Evolutionary conservation across 2,329 filamentous ascomycete genomes (phyloP), one percentile per base, ranked within the genome.

Genomic region (Coniochaeta sp.): DNA sequence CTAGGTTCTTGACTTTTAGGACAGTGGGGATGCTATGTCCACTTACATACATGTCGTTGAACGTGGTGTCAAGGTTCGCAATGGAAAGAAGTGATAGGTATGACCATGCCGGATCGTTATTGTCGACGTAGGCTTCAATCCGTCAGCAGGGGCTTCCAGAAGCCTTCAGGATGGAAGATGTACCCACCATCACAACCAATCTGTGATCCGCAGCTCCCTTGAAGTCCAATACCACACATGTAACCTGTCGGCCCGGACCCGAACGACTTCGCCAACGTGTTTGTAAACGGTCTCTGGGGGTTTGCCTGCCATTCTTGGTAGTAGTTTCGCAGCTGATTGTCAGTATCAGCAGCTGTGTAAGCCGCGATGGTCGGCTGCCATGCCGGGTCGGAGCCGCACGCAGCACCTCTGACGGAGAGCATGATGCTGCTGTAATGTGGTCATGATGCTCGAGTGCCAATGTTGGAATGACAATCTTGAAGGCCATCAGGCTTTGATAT

Each of bases 1-100:
- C 18, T 22, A 8, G 18, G 33, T 38, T 10, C 38, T 24, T 14
- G 18, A 8, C 18, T 14, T 12, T 14, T 3, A 42, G 33, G 33
- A 13, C 9, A 3, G 22, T 30, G 16, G 2, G 45, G 3, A 14
- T 48, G 26, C 4, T 9, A 18, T 20, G 20, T 31, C 6, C 12
- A 48, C 45, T 48, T 20, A 48, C 45, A 48, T 48, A 48, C 45
- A 48, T 48, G 45, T 48, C 45, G 26, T 48, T 48, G 45, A 48
- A 48, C 3, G 45, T 48, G 6, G 45, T 48, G 27, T 48, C 45
- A 4, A 48, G 45, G 20, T 48, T 48, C 14, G 45, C 45, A 14
- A 48, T 31, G 13, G 45, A 48, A 9, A 48, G 14, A 4, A 48
- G 45, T 9, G 45, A 48, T 8, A 48, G 27, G 26, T 48, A 48